Percentiles rank a stretch among this genome's conserved stretches.
These are phyloP conservation scores for Colletotrichum sublineola DNA, from an alignment of 2,329 filamentous ascomycete genomes.

Conservation along the genomic window DNA sequence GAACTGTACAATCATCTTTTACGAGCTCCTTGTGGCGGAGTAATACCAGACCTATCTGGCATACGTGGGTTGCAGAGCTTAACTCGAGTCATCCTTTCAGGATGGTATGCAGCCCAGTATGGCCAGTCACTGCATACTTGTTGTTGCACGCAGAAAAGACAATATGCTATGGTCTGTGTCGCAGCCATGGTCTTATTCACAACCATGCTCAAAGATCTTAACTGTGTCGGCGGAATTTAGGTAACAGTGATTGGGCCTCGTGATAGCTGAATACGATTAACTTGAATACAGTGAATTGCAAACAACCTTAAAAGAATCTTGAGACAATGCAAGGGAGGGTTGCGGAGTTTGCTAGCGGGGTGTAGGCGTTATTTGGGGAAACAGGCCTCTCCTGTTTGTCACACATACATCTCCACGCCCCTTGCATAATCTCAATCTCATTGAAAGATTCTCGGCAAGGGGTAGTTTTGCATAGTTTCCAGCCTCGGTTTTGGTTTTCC, in stretches of 20 bases:
- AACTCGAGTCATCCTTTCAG: no score
- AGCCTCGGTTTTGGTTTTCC: no score
- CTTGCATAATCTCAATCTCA: neutral
- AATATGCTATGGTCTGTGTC: neutral
- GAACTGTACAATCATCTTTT: neutral
- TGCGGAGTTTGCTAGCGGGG: neutral
- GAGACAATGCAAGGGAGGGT: neutral
- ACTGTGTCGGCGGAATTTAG: neutral
- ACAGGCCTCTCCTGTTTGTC: neutral
- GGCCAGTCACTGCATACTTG: no score
- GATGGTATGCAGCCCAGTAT: no score
- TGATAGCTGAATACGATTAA: neutral
- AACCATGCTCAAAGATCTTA: neutral
- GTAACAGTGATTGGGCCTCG: neutral
- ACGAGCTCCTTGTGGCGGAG: neutral
- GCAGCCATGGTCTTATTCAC: neutral
- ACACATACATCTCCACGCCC: neutral
- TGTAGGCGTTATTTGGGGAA: neutral
- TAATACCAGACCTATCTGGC: neutral
- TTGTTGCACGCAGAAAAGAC: neutral
- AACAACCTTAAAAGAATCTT: neutral
- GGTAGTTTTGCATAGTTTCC: no score
- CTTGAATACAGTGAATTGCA: neutral
- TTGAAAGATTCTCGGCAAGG: no score
- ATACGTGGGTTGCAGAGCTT: neutral